Base-by-base conservation (phyloP, 495 filamentous ascomycete genomes). In the Penicillium crystallinum region DNA sequence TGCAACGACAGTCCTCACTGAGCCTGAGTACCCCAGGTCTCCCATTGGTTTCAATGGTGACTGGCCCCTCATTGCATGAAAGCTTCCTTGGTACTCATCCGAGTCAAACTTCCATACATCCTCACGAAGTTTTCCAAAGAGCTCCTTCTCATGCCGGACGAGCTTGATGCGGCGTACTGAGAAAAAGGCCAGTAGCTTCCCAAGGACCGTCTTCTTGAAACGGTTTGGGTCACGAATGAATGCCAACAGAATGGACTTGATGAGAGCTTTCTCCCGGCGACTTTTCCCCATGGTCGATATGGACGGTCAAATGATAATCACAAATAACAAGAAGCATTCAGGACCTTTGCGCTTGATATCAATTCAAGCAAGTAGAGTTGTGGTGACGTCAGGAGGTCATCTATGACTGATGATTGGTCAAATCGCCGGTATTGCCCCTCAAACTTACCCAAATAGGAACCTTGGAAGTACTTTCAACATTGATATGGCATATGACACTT, bases 271-370 rank as follows among this genome's bases (percentile, higher is more conserved):
- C 35, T 72, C 57, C 3, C 71, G 68, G 23, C 61, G 62, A 15
- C 40, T 63, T 25, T 52, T 46, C 1, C 61, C 61, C 67, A 74
- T 74, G 35, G 74, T 27, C 86, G 85, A 84, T 77, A 87, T 61
- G 23, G 7, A 27, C 7, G 23, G 7, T n/a, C 3, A 27, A 27
- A 27, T 73, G 77, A 2, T 84, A 77, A 43, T 80, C 80, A 1
- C 83, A 84, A 59, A 81, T 82, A 1, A 82, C 81, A 81, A 88
- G 66, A 88, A 87, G 56, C 87, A 88, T 63, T 88, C 84, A 37
- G 64, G 19, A 87, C 57, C 5, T 81, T 74, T 7, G 75, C 80
- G 34, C 34, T 36, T 15, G 33, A 35, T 17, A 36, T 36, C 34
- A 36, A 36, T 36, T 17, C 34, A 36, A n/a, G 34, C 4, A 36